A percentile compares a stretch with the other conserved stretches of the same genome.
Conservation (phyloP, 495 filamentous ascomycete genomes). For the Penicillium angulare region DNA sequence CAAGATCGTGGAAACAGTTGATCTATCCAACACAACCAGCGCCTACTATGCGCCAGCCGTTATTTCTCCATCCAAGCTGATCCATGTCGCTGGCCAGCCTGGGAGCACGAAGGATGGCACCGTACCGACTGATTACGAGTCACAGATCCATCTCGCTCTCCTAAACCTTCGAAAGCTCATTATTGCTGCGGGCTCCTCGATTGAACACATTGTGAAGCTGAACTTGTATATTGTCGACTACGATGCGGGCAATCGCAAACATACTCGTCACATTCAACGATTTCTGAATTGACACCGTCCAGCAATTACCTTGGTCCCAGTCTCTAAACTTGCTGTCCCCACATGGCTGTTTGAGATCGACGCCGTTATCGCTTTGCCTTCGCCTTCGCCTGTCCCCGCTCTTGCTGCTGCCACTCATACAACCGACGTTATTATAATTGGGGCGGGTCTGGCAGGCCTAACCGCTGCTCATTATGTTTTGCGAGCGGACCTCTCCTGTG, state of each 20-base stretch:
- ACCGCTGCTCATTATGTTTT: constrained; percentile 41
- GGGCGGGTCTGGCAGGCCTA: constrained; percentile 50
- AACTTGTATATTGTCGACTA: constrained; percentile 37
- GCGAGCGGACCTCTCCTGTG: constrained; percentile 36
- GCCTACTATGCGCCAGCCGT: constrained; percentile 4
- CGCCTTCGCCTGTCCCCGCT: neutral
- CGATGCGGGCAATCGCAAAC: constrained; percentile 18
- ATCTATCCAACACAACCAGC: constrained; percentile 1
- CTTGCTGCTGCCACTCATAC: neutral
- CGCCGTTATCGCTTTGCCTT: constrained; percentile 25
- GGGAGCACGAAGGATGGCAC: constrained; percentile 17
- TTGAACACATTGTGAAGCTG: constrained; percentile 30
- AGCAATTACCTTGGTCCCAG: constrained; percentile 30
- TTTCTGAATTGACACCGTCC: constrained; percentile 32
- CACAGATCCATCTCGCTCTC: constrained; percentile 30
- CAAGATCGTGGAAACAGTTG: neutral
- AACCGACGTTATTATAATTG: constrained; percentile 47
- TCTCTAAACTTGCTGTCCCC: constrained; percentile 27
- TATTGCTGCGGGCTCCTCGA: constrained; percentile 9
- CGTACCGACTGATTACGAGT: constrained; percentile 25
- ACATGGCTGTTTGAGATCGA: constrained; percentile 37
- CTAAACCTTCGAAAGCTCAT: constrained; percentile 24
- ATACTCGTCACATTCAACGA: constrained; percentile 21
- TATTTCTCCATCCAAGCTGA: neutral
- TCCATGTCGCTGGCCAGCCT: constrained; percentile 27